Conservation (phyloP, 2,329 filamentous ascomycete genomes). For the Microdochium trichocladiopsis region DNA sequence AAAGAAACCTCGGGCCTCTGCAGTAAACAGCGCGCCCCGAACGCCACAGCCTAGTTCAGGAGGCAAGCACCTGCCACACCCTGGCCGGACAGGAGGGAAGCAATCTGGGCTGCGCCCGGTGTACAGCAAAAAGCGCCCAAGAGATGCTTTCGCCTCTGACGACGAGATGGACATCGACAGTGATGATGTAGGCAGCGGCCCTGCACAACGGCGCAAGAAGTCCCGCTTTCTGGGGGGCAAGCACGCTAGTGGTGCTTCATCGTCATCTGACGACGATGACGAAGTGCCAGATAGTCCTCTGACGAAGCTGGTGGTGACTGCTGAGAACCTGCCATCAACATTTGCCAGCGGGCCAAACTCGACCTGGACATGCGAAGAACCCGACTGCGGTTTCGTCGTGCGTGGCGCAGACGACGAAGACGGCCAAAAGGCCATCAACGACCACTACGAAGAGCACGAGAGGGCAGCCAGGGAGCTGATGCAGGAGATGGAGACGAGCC, state of each 20-base stretch:
- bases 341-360: constrained; percentile 49
- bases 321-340: constrained; percentile 41
- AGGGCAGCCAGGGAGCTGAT: constrained; percentile 40
- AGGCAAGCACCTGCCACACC: constrained; percentile 14
- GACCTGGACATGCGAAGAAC: constrained; percentile 60
- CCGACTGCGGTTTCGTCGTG: constrained; percentile 57
- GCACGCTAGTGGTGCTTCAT: constrained; percentile 1
- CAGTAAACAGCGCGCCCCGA: constrained; percentile 6
- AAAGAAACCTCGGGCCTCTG: constrained; percentile 10
- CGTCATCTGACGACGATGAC: constrained; percentile 3
- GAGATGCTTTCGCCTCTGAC: constrained; percentile 24
- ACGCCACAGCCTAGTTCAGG: constrained; percentile 7
- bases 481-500: constrained; percentile 22
- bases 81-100: constrained; percentile 32
- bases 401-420: constrained; percentile 51
- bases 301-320: constrained; percentile 32
- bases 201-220: constrained; percentile 11
- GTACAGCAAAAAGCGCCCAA: constrained; percentile 36
- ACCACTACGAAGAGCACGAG: constrained; percentile 57
- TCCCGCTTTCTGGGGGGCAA: constrained; percentile 8
- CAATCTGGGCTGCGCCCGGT: constrained; percentile 32
- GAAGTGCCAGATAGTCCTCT: constrained; percentile 3
- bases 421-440: constrained; percentile 47
- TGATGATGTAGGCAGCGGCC: constrained; percentile 15
- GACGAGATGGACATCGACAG: constrained; percentile 27